Conservation (phyloP, 1,139 yeast genomes). For the Taiozyma sp. region DNA sequence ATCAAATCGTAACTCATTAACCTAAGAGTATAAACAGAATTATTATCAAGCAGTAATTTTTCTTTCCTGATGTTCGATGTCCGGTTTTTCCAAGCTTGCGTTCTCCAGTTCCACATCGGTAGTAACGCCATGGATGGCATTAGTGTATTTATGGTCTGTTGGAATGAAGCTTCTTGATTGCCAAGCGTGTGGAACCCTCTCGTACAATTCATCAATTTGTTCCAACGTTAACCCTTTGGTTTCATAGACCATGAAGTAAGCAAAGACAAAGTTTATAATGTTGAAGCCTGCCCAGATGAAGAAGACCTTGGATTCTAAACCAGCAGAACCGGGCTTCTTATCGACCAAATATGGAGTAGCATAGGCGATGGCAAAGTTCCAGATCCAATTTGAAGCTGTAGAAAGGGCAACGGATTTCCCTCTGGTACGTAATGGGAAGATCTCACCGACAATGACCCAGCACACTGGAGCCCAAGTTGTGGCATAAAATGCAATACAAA, state of each 20-base stretch:
- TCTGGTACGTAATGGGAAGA: slow-evolving; percentile 65
- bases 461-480: slow-evolving; percentile 77
- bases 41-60: neutral
- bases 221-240: slow-evolving; percentile 63
- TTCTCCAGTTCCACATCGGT: neutral
- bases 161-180: slow-evolving; percentile 41
- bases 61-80: neutral
- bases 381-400: slow-evolving; percentile 73
- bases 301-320: slow-evolving; percentile 62
- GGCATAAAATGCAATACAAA: slow-evolving; percentile 68
- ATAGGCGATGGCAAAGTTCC: slow-evolving; percentile 67
- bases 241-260: slow-evolving; percentile 55
- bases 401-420: slow-evolving; percentile 70
- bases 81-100: neutral
- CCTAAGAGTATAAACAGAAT: neutral
- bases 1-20: neutral
- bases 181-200: slow-evolving; percentile 37
- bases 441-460: slow-evolving; percentile 74
- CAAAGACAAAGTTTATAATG: slow-evolving; percentile 37
- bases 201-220: slow-evolving; percentile 56
- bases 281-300: slow-evolving; percentile 62
- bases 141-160: slow-evolving; percentile 32
- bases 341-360: slow-evolving; percentile 69
- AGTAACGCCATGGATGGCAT: neutral
- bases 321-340: slow-evolving; percentile 50